Conservation (phyloP, 345 rosid species). For the Brassica cretica region DNA sequence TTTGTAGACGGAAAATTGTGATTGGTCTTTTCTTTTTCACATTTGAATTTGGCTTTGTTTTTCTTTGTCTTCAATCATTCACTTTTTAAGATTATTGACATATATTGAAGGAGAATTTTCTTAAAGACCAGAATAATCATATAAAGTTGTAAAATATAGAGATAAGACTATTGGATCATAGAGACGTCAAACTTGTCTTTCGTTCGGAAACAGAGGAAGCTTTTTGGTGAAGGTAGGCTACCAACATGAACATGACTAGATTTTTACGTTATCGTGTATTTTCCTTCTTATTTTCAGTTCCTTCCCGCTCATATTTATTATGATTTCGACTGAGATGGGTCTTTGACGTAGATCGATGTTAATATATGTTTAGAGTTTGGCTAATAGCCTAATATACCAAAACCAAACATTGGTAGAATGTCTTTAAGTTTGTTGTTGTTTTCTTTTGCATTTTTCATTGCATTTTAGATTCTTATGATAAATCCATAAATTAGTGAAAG, state of each 20-base stretch:
- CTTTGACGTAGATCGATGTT: conserved; percentile 20
- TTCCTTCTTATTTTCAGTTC: neutral
- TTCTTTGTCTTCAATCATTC: neutral
- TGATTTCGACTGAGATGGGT: neutral
- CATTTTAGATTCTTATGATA: neutral
- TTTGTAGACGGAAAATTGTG: conserved; percentile 27
- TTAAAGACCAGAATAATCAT: conserved; percentile 2
- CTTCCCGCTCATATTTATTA: neutral
- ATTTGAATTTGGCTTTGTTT: neutral
- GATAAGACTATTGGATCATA: conserved; percentile 18
- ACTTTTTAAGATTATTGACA: conserved; percentile 1
- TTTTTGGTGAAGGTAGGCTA: conserved; percentile 39
- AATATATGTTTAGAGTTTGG: conserved; percentile 11
- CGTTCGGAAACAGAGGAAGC: conserved; percentile 27
- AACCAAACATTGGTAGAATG: neutral
- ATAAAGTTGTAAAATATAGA: neutral
- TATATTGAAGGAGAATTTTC: conserved; percentile 10
- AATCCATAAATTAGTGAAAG: conserved; percentile 2
- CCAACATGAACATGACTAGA: conserved; percentile 33
- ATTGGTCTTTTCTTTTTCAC: neutral
- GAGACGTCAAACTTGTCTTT: conserved; percentile 12
- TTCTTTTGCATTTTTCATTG: neutral
- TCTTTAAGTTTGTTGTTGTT: neutral
- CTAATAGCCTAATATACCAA: conserved; percentile 5
- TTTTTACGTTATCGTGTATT: conserved; percentile 22